phyloP scores from a whole-genome alignment of 306 rosid genomes.

The Vigna radiata region DNA sequence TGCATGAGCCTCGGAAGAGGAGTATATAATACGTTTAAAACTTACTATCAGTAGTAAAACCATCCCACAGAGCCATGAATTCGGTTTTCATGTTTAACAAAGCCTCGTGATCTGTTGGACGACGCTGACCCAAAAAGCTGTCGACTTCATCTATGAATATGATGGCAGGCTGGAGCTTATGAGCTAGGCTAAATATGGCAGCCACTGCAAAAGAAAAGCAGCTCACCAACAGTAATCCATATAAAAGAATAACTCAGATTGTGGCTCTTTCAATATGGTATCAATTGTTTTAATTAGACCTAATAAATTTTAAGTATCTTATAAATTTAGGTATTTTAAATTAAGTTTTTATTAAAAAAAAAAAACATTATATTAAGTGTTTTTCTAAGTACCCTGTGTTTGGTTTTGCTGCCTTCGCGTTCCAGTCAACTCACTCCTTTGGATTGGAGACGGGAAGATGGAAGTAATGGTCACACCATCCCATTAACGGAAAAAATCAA shows the following conservation, averaged over 20 bases:
- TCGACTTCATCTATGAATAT: conserved; percentile 98
- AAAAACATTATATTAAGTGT: too few species aligned
- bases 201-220: conserved; percentile 66
- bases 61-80: conserved; percentile 99
- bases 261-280: not conserved
- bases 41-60: conserved; percentile 97
- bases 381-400: too few species aligned
- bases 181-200: conserved; percentile 98
- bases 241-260: not conserved
- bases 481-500: too few species aligned
- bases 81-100: conserved; percentile 96
- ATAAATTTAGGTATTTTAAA: too few species aligned
- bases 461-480: too few species aligned
- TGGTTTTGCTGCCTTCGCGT: too few species aligned
- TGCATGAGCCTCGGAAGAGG: not conserved
- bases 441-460: too few species aligned
- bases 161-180: conserved; percentile 98
- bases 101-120: conserved; percentile 92
- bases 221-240: conserved; percentile 24
- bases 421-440: too few species aligned
- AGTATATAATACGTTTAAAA: conserved; percentile 23
- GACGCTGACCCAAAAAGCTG: conserved; percentile 98
- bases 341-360: too few species aligned
- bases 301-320: too few species aligned
- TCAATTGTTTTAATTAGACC: not conserved